Evolutionary conservation across 106 monocot genomes (phyloP).

Genomic region (Phalaenopsis equestris): DNA sequence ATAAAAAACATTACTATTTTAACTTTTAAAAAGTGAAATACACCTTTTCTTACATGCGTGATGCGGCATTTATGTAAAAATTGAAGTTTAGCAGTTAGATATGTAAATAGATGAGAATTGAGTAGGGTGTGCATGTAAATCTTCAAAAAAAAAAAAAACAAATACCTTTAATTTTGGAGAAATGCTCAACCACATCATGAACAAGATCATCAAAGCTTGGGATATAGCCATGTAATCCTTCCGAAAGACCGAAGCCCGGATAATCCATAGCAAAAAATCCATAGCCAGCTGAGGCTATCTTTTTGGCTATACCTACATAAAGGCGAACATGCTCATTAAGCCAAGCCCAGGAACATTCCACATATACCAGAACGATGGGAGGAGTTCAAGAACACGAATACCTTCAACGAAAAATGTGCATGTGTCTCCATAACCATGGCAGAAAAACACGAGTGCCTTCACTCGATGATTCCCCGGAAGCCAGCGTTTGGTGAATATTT

Average conservation of each 20-base stretch:
- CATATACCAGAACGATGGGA: neutral
- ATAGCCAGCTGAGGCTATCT: constrained; percentile 77
- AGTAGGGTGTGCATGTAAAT: too few relatives aligned
- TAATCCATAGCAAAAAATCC: constrained; percentile 98
- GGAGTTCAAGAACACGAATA: constrained; percentile 6
- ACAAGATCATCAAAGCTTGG: constrained; percentile 72
- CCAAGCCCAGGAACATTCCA: neutral
- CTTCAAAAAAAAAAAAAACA: constrained; percentile 2
- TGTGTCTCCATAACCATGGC: constrained; percentile 97
- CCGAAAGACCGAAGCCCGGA: constrained; percentile 96
- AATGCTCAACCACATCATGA: constrained; percentile 74
- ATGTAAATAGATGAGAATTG: too few relatives aligned
- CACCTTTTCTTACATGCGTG: too few relatives aligned
- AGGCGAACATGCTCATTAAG: neutral
- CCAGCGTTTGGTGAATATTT: constrained; percentile 86
- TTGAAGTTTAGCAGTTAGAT: too few relatives aligned
- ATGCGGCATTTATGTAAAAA: too few relatives aligned
- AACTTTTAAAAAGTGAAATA: too few relatives aligned
- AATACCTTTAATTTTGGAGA: constrained; percentile 77
- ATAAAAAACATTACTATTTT: too few relatives aligned
- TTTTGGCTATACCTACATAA: constrained; percentile 66
- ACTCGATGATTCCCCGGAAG: constrained; percentile 39
- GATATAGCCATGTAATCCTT: constrained; percentile 95
- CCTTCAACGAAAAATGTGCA: constrained; percentile 98
- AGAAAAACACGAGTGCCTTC: constrained; percentile 73